Base-by-base conservation (phyloP, 768 basidiomycete genomes). In the Suillus discolor region DNA sequence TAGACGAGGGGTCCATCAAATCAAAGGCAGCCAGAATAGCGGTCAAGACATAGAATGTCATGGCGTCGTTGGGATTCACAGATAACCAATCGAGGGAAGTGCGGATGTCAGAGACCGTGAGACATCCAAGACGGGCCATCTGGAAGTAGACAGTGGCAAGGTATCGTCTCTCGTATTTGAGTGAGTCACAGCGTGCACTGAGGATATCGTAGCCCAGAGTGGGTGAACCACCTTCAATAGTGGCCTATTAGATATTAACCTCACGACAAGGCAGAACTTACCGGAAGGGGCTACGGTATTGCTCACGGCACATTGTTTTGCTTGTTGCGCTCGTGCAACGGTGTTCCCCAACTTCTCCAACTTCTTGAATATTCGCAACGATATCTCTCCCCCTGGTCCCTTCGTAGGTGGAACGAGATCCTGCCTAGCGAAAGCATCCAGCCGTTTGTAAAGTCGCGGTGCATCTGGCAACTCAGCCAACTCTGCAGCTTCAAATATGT, bases 51-150 rank as follows among this genome's bases (percentile, higher is more conserved):
- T 93, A 92, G 75, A 84, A 87, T 0, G 85, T 84, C 79, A 92
- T 85, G 23, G 87, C 75, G 67, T 93, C 90, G 60, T 85, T 86
- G n/a, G 88, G 82, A 68, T 88, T 86, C 28, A 77, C 74, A 20
- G 84, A 79, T 9, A 94, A 81, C 89, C 93, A 93, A 60, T 92
- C 87, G n/a, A 92, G 78, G 34, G 90, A 77, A 51, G 76, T 77
- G 70, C 86, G 85, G 31, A 94, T 75, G 68, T 94, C 93, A 64
- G 75, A 78, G 0, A 86, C 79, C 1, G 83, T 79, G 49, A 93
- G 75, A 69, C 83, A 83, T 1, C 90, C 91, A 54, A 89, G 78
- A 36, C 89, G 84, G 23, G 87, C 83, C 63, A 94, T 79, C 31
- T 86, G 79, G 74, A 84, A 87, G 42, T 93, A 81, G 16, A 86